Base-by-base conservation (phyloP, 306 rosid species). In the Gastrolobium bilobum region DNA sequence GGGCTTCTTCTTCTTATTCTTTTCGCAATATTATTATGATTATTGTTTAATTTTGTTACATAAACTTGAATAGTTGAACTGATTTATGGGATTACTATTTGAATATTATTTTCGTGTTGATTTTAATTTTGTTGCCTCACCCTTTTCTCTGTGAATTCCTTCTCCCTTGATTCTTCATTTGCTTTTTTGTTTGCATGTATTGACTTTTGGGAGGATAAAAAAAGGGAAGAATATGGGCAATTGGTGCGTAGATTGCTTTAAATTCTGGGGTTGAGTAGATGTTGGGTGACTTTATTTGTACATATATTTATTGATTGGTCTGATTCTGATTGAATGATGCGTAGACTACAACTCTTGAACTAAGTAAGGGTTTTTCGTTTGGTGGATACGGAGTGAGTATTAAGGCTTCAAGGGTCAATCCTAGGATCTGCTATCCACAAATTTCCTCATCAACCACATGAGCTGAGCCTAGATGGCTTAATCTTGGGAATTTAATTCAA, bases 351-450 rank as follows among this genome's bases (percentile, higher is more conserved):
- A 68, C 10, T 75, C n/a, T 75, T 56, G 56, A 42, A 31, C 43
- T 57, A 56, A 42, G 50, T 80, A 65, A 50, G 54, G 29, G 62
- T 15, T 63, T 84, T 70, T 46, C 39, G 6, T 75, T 66, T 38
- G 48, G 43, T 37, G 56, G 80, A 43, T 54, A 5, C 20, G 13
- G 14, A 59, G 39, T 59, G 68, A 37, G 52, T 42, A 13, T 80
- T 62, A 79, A 15, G 50, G 46, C 48, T 48, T 71, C 42, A 56
- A 48, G 47, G 80, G 38, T 33, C 71, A 69, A 54, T 10, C 31
- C 10, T 34, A 33, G 69, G 43, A 71, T 71, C 53, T 26, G 11
- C 43, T 61, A 68, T 66, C 58, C 50, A 75, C 40, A 30, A 60
- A 60, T 13, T 40, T 56, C 56, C 42, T 76, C n/a, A 75, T 54